phyloP scores from a whole-genome alignment of 164 flowering plant genomes.

The Magnolia changhungtana region DNA sequence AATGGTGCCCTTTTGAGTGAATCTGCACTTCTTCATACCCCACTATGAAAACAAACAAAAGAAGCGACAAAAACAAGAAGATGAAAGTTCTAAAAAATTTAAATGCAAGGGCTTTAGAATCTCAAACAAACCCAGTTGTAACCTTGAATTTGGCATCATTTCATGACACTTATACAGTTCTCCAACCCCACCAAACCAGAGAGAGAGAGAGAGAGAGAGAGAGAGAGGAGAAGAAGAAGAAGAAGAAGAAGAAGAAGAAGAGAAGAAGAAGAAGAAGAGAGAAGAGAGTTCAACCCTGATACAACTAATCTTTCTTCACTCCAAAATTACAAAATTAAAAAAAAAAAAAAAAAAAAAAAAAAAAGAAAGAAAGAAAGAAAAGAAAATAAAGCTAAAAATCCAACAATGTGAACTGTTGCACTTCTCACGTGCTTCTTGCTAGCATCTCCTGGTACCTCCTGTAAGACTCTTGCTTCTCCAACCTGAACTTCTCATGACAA shows the following conservation, averaged over 20 bases:
- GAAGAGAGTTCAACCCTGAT: background rate
- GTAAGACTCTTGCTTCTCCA: conserved; percentile 95
- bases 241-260: too few species aligned
- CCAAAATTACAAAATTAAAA: too few species aligned
- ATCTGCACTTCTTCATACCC: background rate
- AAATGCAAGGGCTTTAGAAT: background rate
- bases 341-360: too few species aligned
- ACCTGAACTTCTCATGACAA: conserved; percentile 83
- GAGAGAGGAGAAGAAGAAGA: background rate
- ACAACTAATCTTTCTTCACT: background rate
- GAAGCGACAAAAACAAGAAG: background rate
- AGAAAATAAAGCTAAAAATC: background rate
- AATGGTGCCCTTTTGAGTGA: background rate
- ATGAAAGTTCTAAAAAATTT: background rate
- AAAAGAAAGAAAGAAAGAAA: background rate
- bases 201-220: too few species aligned
- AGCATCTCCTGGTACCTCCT: conserved; percentile 91
- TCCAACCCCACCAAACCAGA: conserved; percentile 3
- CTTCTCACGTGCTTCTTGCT: conserved; percentile 67
- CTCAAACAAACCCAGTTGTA: background rate
- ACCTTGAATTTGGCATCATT: conserved; percentile 6
- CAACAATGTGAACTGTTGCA: background rate
- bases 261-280: background rate
- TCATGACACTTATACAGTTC: conserved; percentile 8
- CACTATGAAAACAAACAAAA: background rate